Percentiles rank a stretch among this genome's conserved stretches.
Evolutionary conservation across 805 yeast genomes (phyloP).

Genomic region (Candida ponderosae): DNA sequence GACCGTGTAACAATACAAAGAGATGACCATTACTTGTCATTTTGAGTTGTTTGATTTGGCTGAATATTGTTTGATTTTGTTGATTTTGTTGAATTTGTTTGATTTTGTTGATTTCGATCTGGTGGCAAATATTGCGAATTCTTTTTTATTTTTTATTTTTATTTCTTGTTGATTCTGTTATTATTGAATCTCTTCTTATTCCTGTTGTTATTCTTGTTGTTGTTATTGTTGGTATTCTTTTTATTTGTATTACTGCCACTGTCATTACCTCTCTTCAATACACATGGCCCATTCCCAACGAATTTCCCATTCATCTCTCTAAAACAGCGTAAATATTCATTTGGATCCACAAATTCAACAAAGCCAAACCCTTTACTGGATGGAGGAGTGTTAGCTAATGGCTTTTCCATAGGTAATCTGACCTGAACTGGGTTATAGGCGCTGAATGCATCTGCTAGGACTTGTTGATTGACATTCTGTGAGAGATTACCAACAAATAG

Average conservation of each 20-base stretch:
- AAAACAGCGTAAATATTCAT: constrained; percentile 64
- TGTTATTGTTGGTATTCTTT: neutral
- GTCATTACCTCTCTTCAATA: constrained; percentile 51
- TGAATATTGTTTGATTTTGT: no score
- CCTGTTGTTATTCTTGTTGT: neutral
- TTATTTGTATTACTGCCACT: neutral
- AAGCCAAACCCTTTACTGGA: constrained; percentile 67
- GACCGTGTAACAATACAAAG: constrained; percentile 65
- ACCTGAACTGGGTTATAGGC: constrained; percentile 50
- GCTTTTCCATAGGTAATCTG: constrained; percentile 46
- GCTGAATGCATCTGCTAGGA: constrained; percentile 46
- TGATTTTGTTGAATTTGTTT: no score
- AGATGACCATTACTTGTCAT: constrained; percentile 36
- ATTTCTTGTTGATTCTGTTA: no score
- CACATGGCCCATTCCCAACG: constrained; percentile 68
- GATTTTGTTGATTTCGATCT: no score
- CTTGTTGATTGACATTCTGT: constrained; percentile 52
- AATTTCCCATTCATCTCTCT: constrained; percentile 73
- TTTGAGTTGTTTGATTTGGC: no score
- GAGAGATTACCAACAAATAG: constrained; percentile 73
- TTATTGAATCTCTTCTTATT: constrained; percentile 3
- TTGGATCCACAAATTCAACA: constrained; percentile 56
- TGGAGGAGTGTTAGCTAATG: constrained; percentile 18
- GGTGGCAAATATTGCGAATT: no score
- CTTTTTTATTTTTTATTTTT: no score